Evolutionary conservation across 768 basidiomycete species (phyloP).

Genomic region (Suillus variegatus): DNA sequence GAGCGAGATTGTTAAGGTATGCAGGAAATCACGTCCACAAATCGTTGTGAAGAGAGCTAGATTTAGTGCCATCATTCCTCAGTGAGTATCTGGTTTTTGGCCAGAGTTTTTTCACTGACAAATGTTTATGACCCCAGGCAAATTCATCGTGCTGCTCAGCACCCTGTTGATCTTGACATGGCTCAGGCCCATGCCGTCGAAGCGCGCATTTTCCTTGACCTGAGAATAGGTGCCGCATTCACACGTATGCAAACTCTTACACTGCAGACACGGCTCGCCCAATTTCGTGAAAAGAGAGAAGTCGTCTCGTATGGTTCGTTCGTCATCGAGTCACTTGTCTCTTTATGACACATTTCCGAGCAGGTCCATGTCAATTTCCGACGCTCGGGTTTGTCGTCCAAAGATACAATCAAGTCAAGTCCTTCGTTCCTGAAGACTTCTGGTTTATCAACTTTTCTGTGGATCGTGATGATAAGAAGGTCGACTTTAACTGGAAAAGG

Average conservation of each 20-base stretch:
- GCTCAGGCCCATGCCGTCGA: conserved; percentile 90
- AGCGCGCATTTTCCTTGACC: conserved; percentile 84
- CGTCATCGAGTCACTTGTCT: conserved; percentile 9
- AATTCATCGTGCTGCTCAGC: conserved; percentile 91
- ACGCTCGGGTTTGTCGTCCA: conserved; percentile 97
- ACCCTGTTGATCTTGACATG: conserved; percentile 84
- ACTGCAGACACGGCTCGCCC: conserved; percentile 63
- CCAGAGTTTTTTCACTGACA: not conserved
- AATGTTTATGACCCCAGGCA: conserved; percentile 54
- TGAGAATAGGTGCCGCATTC: conserved; percentile 92
- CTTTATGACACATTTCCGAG: conserved; percentile 13
- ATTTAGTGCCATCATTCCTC: conserved; percentile 96
- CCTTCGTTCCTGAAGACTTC: conserved; percentile 85
- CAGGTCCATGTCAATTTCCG: conserved; percentile 98
- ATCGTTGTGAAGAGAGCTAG: conserved; percentile 84
- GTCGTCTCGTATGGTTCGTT: conserved; percentile 84
- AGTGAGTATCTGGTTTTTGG: conserved; percentile 54
- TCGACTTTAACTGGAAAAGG: conserved; percentile 84
- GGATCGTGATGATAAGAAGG: conserved; percentile 53
- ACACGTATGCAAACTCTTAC: conserved; percentile 85
- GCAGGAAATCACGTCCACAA: conserved; percentile 65
- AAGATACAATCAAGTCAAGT: conserved; percentile 83
- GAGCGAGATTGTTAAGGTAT: conserved; percentile 77
- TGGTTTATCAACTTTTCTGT: conserved; percentile 89
- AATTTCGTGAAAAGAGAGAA: conserved; percentile 53